Evolutionary conservation across 805 yeast species (phyloP), one percentile per base, ranked within the genome.

Genomic region (Spathaspora hagerdaliae): DNA sequence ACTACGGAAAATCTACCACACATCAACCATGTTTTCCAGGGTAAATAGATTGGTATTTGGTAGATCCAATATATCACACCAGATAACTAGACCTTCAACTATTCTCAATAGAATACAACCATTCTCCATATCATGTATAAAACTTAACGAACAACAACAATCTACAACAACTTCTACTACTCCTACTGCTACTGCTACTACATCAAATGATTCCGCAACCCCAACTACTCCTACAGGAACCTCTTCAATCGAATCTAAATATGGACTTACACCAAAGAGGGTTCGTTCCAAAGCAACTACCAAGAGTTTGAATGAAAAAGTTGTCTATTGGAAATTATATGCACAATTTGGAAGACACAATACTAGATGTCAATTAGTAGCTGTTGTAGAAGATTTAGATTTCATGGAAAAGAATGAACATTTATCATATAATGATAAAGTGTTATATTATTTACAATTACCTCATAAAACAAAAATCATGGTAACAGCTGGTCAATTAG

Each of bases 321-420:
- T 68, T 24, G 83, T 85, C 27, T 81, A 82, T 57, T 84, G 89
- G 71, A 81, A 86, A 43, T 63, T 92, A 45, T 87, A 87, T 65
- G 88, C 89, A 48, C 69, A 74, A 29, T 91, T 90, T 68, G 80
- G 84, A 45, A 82, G 82, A 59, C 92, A 91, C 70, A 91, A 91
- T 71, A 86, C 96, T 2, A 81, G 83, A 56, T 69, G 87, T 49
- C 85, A 97, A 9, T 74, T 88, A 43, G 78, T 86, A 12, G 83
- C 86, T 3, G 85, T 82, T 13, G 78, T 77, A 33, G 86, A 82
- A 60, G 92, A 85, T 58, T 60, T 68, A 42, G 78, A 82, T 50
- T 81, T 73, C 57, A 65, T 78, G 53, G 68, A 70, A 41, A 82
- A 79, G 56, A 81, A 83, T 60, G 74, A 80, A 27, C 64, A 73